These are phyloP conservation scores for Penicillium hesseltinei DNA, from an alignment of 2,329 filamentous ascomycete genomes.

Conservation along the genomic window DNA sequence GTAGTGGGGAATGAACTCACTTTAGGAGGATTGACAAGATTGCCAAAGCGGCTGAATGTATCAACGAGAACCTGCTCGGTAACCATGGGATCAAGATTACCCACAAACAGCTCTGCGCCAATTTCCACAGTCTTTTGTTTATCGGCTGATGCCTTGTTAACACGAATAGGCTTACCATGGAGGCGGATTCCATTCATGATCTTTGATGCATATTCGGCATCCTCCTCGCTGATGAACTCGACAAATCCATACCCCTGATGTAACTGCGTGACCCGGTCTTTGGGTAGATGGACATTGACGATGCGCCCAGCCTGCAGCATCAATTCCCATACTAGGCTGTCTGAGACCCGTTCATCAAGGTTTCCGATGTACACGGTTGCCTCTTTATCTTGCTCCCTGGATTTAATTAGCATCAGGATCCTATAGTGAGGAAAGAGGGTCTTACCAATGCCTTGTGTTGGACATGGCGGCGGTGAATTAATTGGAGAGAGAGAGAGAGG, in stretches of 20 bases:
- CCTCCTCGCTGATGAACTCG: constrained; percentile 92
- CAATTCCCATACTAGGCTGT: constrained; percentile 90
- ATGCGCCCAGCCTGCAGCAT: constrained; percentile 98
- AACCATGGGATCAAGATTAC: constrained; percentile 90
- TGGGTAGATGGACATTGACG: constrained; percentile 95
- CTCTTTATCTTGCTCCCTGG: constrained; percentile 95
- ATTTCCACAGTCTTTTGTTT: constrained; percentile 93
- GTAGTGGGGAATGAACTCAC: constrained; percentile 46
- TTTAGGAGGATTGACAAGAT: constrained; percentile 79
- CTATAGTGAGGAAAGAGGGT: background rate
- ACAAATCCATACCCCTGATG: constrained; percentile 99
- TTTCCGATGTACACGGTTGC: constrained; percentile 98
- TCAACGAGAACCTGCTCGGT: constrained; percentile 96
- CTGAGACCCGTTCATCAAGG: constrained; percentile 91
- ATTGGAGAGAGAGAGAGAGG: background rate
- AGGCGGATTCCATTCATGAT: constrained; percentile 95
- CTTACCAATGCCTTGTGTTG: constrained; percentile 73
- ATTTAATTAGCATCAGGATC: constrained; percentile 13
- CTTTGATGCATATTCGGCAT: constrained; percentile 93
- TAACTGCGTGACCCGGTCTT: constrained; percentile 93
- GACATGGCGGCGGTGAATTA: constrained; percentile 53
- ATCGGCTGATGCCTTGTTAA: constrained; percentile 92
- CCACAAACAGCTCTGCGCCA: constrained; percentile 93
- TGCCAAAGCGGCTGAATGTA: constrained; percentile 89
- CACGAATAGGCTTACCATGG: constrained; percentile 89